A percentile compares a stretch with the other conserved stretches of the same genome.
phyloP scores from a whole-genome alignment of 148 eudicot genomes.

The Rhododendron griersonianum region DNA sequence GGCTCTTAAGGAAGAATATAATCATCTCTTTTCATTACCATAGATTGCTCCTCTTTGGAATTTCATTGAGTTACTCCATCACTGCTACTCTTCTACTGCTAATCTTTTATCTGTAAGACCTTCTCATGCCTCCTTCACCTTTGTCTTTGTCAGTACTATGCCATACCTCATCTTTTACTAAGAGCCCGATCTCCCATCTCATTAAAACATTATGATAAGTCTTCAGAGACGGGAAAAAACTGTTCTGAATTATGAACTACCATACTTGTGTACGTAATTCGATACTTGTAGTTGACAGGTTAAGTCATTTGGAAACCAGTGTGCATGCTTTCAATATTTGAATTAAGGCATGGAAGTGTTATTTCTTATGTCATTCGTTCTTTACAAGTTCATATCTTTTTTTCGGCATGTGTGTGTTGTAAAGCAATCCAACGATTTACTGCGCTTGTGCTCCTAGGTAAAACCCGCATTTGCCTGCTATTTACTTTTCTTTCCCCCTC shows the following conservation, averaged over 20 bases:
- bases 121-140: conserved; percentile 1
- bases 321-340: neutral
- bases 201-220: neutral
- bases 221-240: neutral
- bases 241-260: neutral
- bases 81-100: neutral
- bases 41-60: neutral
- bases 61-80: neutral
- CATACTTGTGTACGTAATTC: neutral
- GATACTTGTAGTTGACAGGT: neutral
- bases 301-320: neutral
- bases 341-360: neutral
- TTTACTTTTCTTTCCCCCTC: neutral
- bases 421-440: neutral
- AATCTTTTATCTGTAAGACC: neutral
- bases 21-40: neutral
- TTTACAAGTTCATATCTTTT: neutral
- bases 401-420: neutral
- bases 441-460: neutral
- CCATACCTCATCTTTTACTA: neutral
- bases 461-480: neutral
- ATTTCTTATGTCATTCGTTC: neutral
- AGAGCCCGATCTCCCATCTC: neutral
- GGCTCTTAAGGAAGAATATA: neutral
- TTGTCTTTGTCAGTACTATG: neutral